Percentiles rank a stretch among this genome's conserved stretches.
Conservation (phyloP, 208 protist genomes). For the Trypanosoma scelopori region DNA sequence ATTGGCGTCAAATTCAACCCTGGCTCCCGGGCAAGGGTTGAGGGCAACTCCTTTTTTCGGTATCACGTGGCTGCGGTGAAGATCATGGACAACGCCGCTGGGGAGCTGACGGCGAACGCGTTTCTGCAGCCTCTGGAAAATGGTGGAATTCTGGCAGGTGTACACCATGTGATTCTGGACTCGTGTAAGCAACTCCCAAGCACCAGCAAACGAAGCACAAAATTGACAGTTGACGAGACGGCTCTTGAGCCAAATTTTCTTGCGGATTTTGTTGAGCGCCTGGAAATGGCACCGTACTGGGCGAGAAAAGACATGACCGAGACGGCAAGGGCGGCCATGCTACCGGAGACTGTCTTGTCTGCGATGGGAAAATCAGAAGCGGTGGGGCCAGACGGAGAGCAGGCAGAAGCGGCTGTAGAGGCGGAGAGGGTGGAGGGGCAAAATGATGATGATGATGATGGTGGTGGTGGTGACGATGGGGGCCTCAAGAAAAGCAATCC, state of each 20-base stretch:
- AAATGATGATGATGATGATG: neutral
- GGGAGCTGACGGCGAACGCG: slow-evolving; percentile 15
- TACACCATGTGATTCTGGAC: slow-evolving; percentile 18
- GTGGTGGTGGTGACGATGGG: neutral
- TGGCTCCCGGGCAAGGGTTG: slow-evolving; percentile 4
- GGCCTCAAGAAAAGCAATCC: slow-evolving; percentile 1
- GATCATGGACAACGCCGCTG: slow-evolving; percentile 24
- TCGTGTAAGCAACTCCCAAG: neutral
- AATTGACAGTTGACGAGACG: neutral
- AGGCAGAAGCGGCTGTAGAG: neutral
- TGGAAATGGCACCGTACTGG: slow-evolving; percentile 15
- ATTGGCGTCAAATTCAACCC: slow-evolving; percentile 16
- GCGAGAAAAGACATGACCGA: slow-evolving; percentile 7
- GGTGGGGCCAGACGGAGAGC: slow-evolving; percentile 3
- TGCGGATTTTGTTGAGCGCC: slow-evolving; percentile 1
- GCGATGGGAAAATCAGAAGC: neutral
- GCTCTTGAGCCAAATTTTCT: neutral
- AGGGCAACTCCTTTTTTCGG: slow-evolving; percentile 22
- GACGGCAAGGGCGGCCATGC: neutral
- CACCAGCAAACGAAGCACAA: neutral
- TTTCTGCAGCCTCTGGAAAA: slow-evolving; percentile 23
- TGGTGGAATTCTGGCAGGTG: slow-evolving; percentile 20
- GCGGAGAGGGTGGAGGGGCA: neutral
- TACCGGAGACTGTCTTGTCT: slow-evolving; percentile 8
- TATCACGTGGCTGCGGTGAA: slow-evolving; percentile 24